Conservation (phyloP, 176 grass and related monocot species). For the Carex pumila region DNA sequence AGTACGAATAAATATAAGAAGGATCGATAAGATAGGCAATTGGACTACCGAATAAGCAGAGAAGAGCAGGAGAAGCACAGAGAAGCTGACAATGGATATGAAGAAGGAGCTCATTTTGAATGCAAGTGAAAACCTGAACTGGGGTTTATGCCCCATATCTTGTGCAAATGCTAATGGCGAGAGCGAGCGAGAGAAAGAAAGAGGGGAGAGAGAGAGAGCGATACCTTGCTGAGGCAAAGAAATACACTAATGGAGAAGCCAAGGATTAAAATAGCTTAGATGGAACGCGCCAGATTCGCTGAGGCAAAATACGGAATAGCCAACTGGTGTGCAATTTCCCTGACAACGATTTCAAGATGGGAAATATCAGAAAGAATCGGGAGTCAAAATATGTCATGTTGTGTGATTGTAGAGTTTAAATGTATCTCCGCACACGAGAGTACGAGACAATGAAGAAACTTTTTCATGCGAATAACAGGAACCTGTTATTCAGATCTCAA, state of each 20-base stretch:
- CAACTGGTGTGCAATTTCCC: neutral
- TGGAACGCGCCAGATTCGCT: neutral
- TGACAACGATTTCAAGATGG: neutral
- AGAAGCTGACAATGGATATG: neutral
- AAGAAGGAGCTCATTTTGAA: slow-evolving; percentile 16
- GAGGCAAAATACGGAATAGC: neutral
- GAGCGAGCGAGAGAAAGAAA: neutral
- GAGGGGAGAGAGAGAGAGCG: neutral
- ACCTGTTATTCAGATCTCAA: too few species aligned
- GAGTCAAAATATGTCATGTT: neutral
- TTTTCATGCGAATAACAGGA: too few species aligned
- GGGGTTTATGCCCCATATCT: neutral
- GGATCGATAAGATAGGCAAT: neutral
- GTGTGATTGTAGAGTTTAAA: neutral
- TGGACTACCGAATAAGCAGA: slow-evolving; percentile 14
- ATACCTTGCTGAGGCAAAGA: neutral
- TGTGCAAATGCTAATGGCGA: neutral
- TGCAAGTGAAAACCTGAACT: neutral
- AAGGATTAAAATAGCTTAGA: neutral
- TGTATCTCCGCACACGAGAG: neutral
- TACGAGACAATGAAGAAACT: too few species aligned
- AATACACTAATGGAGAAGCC: neutral
- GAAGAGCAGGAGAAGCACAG: slow-evolving; percentile 17
- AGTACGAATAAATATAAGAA: neutral
- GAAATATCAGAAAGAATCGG: neutral